Base-by-base conservation (phyloP, 192 early-diverging fungal species). In the Backusella australiensis region DNA sequence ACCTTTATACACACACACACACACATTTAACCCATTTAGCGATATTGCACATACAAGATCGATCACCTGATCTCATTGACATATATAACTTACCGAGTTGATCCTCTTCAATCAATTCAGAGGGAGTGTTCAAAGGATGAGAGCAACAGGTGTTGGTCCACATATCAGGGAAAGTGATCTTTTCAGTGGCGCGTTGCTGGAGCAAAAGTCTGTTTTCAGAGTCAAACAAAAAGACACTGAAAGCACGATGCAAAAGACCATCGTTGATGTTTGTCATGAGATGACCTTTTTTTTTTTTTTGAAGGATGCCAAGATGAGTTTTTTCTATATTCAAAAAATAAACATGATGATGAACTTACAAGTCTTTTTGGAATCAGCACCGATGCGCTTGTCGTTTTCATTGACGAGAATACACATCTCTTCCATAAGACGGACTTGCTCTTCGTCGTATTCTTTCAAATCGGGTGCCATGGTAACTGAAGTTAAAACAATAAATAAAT, bases 101-200 rank as follows among this genome's bases (percentile, higher is more conserved):
- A 19, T 90, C 88, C 52, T 84, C 78, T 79, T 96, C 95, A 34
- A 90, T 90, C 67, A 97, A 84, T 82, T 98, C 98, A 11, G 86
- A 83, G 9, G 88, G 76, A 19, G 82, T 88, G 78, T 93, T 93
- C 74, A 99, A 89, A 17, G 98, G 98, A 80, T 99, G 98, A 34
- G 95, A 97, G 85, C 98, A 99, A 85, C 98, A 99, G 6, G 98
- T 98, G 87, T 99, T 99, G 73, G 98, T 99, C 84, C 87, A 99
- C 86, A 91, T 92, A 53, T 93, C 91, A 11, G 98, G 98, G 85
- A 99, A 99, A 6, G 98, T 99, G 81, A 99, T 99, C 83, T 99
- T 99, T 83, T 98, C 98, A 21, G 83, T 82, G 4, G 98, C 93
- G 21, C 98, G 93, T 83, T 99, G 97, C 80, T 99, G 98, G 65